Evolutionary conservation across 345 rosid genomes (phyloP), one percentile per base, ranked within the genome.

Genomic region (Populus pruinosa): DNA sequence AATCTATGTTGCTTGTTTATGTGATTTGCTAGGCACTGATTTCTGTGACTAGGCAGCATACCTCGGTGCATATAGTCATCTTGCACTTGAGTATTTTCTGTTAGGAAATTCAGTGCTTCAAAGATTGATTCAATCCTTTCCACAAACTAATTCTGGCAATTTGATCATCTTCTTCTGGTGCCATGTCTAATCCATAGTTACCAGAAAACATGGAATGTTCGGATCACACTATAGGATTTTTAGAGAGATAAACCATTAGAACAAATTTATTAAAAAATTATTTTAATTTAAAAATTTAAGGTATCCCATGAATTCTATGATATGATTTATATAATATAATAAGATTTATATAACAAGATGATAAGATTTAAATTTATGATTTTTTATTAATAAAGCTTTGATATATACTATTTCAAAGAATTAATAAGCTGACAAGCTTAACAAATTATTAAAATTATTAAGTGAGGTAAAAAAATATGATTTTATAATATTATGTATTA

Each of bases 261-360:
- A 10, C 14, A 11, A 2, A 43, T 43, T 43, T 0, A 3, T 2
- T 43, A 43, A 43, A 3, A 43, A 10, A 41, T 2, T 13, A 41
- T 41, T 41, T 41, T 41, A 41, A 41, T 43, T 1, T 43, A 43
- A 43, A 11, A 43, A 2, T 10, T 43, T 0, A 11, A 43, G 4
- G 2, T 43, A 10, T 41, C 2, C 2, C 3, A 0, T 33, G 0
- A 33, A 0, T 0, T 33, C 0, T 33, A 33, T 33, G 0, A 33
- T 4, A 33, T 2, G 0, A 33, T 33, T 33, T 33, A 2, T 33
- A 33, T 33, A 33, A 33, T 4, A 33, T 4, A 0, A 4, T 33
- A 3, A 33, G 2, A 31, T 31, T 31, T 31, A 31, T 31, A 31
- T 31, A 31, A 31, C 2, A 31, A 31, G 0, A 31, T 2, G 0